These are phyloP conservation scores for Protea cynaroides DNA, from an alignment of 164 flowering plant genomes.

Conservation along the genomic window DNA sequence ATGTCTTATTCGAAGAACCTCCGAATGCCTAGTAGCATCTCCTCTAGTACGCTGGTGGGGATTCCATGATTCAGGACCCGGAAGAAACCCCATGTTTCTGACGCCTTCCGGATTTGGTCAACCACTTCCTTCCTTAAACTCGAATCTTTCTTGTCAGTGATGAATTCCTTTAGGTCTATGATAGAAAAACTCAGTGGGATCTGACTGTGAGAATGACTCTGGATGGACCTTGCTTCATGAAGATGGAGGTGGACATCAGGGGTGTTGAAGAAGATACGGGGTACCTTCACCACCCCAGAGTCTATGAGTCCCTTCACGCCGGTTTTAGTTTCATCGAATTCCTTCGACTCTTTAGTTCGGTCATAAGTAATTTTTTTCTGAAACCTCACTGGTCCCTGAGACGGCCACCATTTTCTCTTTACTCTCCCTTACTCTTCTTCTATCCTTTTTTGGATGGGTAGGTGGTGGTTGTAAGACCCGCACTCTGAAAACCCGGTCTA, in stretches of 20 bases:
- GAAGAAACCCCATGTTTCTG: conserved; percentile 23
- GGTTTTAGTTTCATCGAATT: conserved; percentile 16
- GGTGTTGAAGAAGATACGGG: conserved; percentile 20
- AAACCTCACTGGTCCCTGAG: too few species aligned
- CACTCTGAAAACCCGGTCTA: too few species aligned
- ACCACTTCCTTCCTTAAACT: background rate
- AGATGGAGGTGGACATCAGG: conserved; percentile 2
- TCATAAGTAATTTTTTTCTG: background rate
- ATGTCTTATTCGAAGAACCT: conserved; percentile 12
- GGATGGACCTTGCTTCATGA: too few species aligned
- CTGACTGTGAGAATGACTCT: background rate
- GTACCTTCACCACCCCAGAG: conserved; percentile 17
- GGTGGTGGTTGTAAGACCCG: too few species aligned
- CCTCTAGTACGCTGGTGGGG: conserved; percentile 8
- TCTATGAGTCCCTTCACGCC: conserved; percentile 34
- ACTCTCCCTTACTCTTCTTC: too few species aligned
- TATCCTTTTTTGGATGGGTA: too few species aligned
- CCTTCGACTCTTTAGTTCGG: conserved; percentile 3
- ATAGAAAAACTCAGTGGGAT: conserved; percentile 11
- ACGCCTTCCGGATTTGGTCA: conserved; percentile 9
- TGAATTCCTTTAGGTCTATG: conserved; percentile 6
- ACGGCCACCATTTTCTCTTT: too few species aligned
- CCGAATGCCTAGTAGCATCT: conserved; percentile 8
- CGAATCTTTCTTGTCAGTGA: background rate
- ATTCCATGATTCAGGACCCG: conserved; percentile 21